Evolutionary conservation across 2,329 filamentous ascomycete species (phyloP), one percentile per base, ranked within the genome.

Genomic region (Cladosporium colombiae): DNA sequence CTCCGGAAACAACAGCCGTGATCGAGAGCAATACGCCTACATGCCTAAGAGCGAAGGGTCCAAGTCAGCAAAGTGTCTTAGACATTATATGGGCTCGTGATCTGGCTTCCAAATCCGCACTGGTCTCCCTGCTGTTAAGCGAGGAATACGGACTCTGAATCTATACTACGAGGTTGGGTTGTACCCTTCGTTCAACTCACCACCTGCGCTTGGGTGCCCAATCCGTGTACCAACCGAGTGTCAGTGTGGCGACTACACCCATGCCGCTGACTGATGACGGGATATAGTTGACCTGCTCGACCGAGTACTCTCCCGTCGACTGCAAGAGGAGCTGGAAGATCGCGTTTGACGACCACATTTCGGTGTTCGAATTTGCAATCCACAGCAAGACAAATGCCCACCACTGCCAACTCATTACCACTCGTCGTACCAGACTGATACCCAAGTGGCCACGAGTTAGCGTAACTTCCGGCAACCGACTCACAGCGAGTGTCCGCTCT

Each of bases 221-320:
- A 61, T 73, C 71, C 33, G 68, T 69, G 59, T 73, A 73, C 71
- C 71, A 73, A n/a, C 71, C 71, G 3, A 73, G 68, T 0, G 66
- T 49, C 25, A 73, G 65, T 1, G 71, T 73, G 14, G 70, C 70
- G 2, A 73, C 68, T 25, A 73, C 70, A 2, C 71, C 71, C 40
- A 72, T 66, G 3, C 70, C 71, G 33, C 64, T 68, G 23, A 73
- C 71, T 1, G 70, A 71, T 16, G 70, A 69, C 0, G 71, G 71
- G 18, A 73, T 73, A 52, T 73, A 71, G 49, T 73, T 73, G 60
- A 70, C 63, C 49, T 73, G 70, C 7, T 68, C 62, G 5, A 68
- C 68, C 1, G 70, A 67, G 49, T 70, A 73, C 49, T 69, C 68
- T 10, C 68, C 70, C 3, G 70, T 70, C 13, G 62, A 65, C 44